Base-by-base conservation (phyloP, 768 basidiomycete genomes). In the Amanita pseudoporphyria region DNA sequence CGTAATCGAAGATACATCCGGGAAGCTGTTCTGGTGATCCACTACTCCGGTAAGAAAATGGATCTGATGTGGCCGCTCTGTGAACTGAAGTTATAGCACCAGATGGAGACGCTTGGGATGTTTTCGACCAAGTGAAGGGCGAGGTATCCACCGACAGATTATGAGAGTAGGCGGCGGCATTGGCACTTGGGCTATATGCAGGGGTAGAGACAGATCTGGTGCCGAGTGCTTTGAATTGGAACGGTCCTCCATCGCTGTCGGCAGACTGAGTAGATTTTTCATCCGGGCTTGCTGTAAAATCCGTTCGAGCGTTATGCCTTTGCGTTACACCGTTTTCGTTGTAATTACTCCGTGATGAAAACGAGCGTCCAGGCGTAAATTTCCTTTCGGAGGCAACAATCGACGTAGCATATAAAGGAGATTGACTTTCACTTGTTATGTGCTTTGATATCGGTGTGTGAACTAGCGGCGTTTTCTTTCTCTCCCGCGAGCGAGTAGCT, bases 1-100 rank as follows among this genome's bases (percentile, higher is more conserved):
- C 51, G 18, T 38, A 45, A 13, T 52, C 51, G 21, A 52, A 52
- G 35, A 52, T 52, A 33, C 43, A 45, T 37, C 42, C 44, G 6
- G 43, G 31, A 19, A 36, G 31, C 41, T 9, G 22, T 5, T 3
- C 9, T 6, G 16, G 9, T 14, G 13, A 36, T 14, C 18, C 39
- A 7, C 18, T 28, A 21, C 13, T 6, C n/a, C 13, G 28, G 14
- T 16, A 2, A 24, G 21, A 35, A 2, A 9, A 7, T 13, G 12
- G 38, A 41, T n/a, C 31, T 6, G 18, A 26, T 7, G 26, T 3
- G 30, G 14, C 9, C 22, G 7, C n/a, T 26, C 24, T 12, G 16
- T 10, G 19, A 35, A n/a, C 4, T n/a, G 32, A 28, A 19, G 41
- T n/a, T 30, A 22, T 18, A 26, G 5, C 30, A 35, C 12, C 30